Percentiles rank a stretch among this genome's conserved stretches.
These are phyloP conservation scores for Tetratostichococcus sp. DNA, from an alignment of 139 green algal genomes.

Conservation along the genomic window DNA sequence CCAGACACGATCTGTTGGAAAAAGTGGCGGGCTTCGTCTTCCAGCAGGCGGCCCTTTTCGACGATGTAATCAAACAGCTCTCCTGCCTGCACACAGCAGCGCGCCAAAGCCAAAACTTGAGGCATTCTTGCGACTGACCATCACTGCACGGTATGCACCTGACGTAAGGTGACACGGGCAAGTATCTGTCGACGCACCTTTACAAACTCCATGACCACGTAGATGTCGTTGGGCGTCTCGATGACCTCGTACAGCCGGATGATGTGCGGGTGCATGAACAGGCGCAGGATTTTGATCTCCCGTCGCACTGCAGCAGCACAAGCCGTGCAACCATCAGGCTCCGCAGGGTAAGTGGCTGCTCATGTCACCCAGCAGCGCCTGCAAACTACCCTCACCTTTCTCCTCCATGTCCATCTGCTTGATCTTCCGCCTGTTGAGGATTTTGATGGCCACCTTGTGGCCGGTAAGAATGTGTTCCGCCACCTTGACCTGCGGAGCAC, in stretches of 20 bases:
- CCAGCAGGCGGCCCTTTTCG: slow-evolving; percentile 94
- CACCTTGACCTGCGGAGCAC: slow-evolving; percentile 90
- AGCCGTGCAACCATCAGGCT: too few relatives aligned
- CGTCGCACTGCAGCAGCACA: slow-evolving; percentile 60
- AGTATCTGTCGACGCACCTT: too few relatives aligned
- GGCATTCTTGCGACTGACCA: too few relatives aligned
- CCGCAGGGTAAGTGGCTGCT: too few relatives aligned
- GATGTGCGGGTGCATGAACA: slow-evolving; percentile 99
- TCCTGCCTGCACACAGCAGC: slow-evolving; percentile 68
- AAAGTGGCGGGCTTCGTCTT: slow-evolving; percentile 97
- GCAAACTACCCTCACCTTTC: slow-evolving; percentile 72
- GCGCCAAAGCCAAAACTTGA: too few relatives aligned
- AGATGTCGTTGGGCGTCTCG: slow-evolving; percentile 95
- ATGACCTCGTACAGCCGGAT: slow-evolving; percentile 99
- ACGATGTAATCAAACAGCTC: slow-evolving; percentile 99
- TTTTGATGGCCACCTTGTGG: slow-evolving; percentile 99
- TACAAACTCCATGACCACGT: slow-evolving; percentile 99
- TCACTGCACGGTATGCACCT: too few relatives aligned
- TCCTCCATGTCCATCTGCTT: slow-evolving; percentile 99
- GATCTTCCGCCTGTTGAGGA: slow-evolving; percentile 98
- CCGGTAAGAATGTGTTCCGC: slow-evolving; percentile 96
- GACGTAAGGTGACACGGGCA: too few relatives aligned
- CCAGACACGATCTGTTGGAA: slow-evolving; percentile 98
- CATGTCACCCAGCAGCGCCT: too few relatives aligned
- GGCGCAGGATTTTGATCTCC: slow-evolving; percentile 95